Evolutionary conservation across 2,329 filamentous ascomycete species (phyloP).

Genomic region (Cladosporium sp.): DNA sequence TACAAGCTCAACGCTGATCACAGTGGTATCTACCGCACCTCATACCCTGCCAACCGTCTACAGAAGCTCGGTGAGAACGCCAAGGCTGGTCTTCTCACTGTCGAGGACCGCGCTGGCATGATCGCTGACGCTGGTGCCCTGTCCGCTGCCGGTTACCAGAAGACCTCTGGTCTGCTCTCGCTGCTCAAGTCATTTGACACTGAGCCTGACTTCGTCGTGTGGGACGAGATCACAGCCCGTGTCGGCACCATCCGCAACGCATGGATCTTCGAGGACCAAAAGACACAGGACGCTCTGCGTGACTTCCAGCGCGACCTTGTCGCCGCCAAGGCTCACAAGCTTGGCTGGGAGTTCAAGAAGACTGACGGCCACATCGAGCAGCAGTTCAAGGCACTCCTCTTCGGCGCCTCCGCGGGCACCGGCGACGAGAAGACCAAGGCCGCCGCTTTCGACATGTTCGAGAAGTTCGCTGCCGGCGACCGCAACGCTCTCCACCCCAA

Average conservation of each 20-base stretch:
- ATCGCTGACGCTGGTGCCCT: slow-evolving; percentile 84
- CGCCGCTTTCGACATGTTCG: slow-evolving; percentile 87
- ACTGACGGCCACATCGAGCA: slow-evolving; percentile 86
- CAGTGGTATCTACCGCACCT: slow-evolving; percentile 87
- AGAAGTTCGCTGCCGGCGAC: slow-evolving; percentile 79
- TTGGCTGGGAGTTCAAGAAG: slow-evolving; percentile 86
- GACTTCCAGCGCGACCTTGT: slow-evolving; percentile 79
- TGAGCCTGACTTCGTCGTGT: slow-evolving; percentile 89
- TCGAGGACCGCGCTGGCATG: slow-evolving; percentile 93
- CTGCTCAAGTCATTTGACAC: slow-evolving; percentile 79
- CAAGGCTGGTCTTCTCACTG: slow-evolving; percentile 74
- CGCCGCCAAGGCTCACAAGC: slow-evolving; percentile 76
- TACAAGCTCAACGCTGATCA: slow-evolving; percentile 97
- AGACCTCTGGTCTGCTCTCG: slow-evolving; percentile 84
- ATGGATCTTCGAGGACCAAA: slow-evolving; percentile 84
- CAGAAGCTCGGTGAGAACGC: slow-evolving; percentile 86
- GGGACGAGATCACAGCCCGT: slow-evolving; percentile 85
- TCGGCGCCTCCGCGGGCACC: slow-evolving; percentile 76
- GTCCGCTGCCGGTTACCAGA: slow-evolving; percentile 87
- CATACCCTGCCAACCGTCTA: slow-evolving; percentile 80
- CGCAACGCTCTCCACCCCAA: slow-evolving; percentile 85
- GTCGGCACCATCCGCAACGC: slow-evolving; percentile 77
- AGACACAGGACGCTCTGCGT: slow-evolving; percentile 73
- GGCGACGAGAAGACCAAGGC: slow-evolving; percentile 78
- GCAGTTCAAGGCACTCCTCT: slow-evolving; percentile 92